These are phyloP conservation scores for Babesia divergens DNA, from an alignment of 169 alveolate genomes.

Conservation along the genomic window DNA sequence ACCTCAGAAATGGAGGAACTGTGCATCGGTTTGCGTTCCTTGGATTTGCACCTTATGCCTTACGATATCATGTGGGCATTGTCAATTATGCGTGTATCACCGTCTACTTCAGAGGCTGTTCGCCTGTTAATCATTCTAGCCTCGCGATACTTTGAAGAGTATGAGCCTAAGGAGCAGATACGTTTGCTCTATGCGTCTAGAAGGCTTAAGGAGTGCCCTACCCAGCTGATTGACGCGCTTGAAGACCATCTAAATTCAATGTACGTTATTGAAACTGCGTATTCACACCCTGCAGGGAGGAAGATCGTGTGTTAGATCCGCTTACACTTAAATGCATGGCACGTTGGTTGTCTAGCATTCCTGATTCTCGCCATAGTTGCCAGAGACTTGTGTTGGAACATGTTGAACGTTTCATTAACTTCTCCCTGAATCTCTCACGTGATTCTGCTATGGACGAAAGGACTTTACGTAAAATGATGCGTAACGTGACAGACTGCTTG, in stretches of 20 bases:
- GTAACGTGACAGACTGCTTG: neutral
- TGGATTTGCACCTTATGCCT: neutral
- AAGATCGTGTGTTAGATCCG: neutral
- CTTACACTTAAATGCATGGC: neutral
- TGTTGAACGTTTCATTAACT: conserved; percentile 7
- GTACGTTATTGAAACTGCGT: neutral
- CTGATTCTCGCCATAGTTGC: neutral
- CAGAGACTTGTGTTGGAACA: conserved; percentile 7
- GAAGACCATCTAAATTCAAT: neutral
- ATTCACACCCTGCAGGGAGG: neutral
- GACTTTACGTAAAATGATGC: neutral
- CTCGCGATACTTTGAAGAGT: neutral
- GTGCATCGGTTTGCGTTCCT: neutral
- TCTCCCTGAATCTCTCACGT: neutral
- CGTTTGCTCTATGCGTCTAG: neutral
- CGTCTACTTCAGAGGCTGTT: neutral
- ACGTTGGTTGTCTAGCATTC: neutral
- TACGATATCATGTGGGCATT: neutral
- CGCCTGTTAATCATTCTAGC: neutral
- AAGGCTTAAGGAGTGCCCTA: neutral
- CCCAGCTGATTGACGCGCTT: conserved; percentile 13
- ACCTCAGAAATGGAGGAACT: conserved; percentile 8
- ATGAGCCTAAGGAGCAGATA: neutral
- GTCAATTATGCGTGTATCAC: neutral
- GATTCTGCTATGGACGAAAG: neutral